A percentile compares a stretch with the other conserved stretches of the same genome.
These are phyloP conservation scores for Euphorbia neoarborescens DNA, from an alignment of 441 rosid genomes.

Conservation along the genomic window DNA sequence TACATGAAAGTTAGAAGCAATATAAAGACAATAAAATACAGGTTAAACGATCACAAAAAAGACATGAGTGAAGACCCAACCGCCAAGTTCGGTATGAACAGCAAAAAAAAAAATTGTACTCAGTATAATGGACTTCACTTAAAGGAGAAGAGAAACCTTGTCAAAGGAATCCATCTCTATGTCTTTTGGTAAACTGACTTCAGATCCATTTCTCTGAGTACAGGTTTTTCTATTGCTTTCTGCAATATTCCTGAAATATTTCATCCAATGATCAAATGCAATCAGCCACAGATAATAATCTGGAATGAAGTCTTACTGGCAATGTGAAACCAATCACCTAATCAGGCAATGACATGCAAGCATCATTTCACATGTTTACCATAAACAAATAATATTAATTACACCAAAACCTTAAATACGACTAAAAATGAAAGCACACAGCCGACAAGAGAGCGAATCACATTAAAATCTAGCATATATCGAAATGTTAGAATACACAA, in stretches of 20 bases:
- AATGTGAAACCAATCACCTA: not conserved
- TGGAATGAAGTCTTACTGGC: not conserved
- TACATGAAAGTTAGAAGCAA: not conserved
- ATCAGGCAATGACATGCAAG: not conserved
- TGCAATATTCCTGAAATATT: conserved; percentile 43
- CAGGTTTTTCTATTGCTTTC: conserved; percentile 27
- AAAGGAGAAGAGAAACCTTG: conserved; percentile 44
- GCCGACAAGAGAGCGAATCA: not conserved
- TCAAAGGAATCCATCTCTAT: conserved; percentile 66
- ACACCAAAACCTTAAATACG: conserved; percentile 1
- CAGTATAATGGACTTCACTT: conserved; percentile 7
- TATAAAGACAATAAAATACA: not conserved
- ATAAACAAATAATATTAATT: not conserved
- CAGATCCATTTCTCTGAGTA: conserved; percentile 30
- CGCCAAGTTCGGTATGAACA: not conserved
- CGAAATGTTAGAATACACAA: conserved; percentile 9
- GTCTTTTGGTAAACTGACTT: conserved; percentile 21
- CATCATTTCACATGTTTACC: not conserved
- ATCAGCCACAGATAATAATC: conserved; percentile 15
- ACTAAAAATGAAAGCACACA: not conserved
- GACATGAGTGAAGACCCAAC: conserved; percentile 3
- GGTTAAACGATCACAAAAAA: not conserved
- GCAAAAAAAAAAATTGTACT: not conserved
- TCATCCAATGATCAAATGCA: conserved; percentile 18
- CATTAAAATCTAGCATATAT: not conserved